phyloP scores from a whole-genome alignment of 2,329 filamentous ascomycete species.

The Fusarium equiseti region DNA sequence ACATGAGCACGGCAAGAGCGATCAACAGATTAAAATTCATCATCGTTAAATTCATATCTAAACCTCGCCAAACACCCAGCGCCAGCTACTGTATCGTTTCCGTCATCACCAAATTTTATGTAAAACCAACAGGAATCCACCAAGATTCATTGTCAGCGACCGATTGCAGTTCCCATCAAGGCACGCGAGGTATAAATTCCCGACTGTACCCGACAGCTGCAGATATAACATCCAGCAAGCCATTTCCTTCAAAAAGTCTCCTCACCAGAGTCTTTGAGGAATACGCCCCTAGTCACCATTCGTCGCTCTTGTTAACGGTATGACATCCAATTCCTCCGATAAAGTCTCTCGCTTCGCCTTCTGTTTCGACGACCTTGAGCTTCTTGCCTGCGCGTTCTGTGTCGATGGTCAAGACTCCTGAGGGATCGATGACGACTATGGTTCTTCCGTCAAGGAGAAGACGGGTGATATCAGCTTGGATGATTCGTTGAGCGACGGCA shows the following conservation, averaged over 20 bases:
- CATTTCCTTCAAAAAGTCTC: slow-evolving; percentile 8
- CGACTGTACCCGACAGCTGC: neutral
- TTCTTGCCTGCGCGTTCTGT: slow-evolving; percentile 9
- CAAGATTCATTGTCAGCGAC: neutral
- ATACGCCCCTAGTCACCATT: slow-evolving; percentile 32
- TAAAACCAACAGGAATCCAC: neutral
- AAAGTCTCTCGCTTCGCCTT: slow-evolving; percentile 45
- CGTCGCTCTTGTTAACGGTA: slow-evolving; percentile 43
- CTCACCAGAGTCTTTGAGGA: slow-evolving; percentile 10
- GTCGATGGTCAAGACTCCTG: slow-evolving; percentile 43
- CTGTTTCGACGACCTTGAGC: slow-evolving; percentile 42
- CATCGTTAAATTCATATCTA: slow-evolving; percentile 3
- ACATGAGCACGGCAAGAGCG: no score
- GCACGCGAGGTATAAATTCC: neutral
- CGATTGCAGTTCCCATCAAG: neutral
- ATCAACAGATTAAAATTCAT: neutral
- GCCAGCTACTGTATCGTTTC: neutral
- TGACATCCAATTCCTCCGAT: slow-evolving; percentile 50
- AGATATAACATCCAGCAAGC: slow-evolving; percentile 4
- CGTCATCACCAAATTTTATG: neutral
- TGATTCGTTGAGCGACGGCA: slow-evolving; percentile 46
- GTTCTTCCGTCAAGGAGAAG: slow-evolving; percentile 43
- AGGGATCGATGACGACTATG: slow-evolving; percentile 51
- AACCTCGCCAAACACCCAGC: slow-evolving; percentile 1
- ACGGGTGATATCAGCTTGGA: slow-evolving; percentile 47